Evolutionary conservation across 305 asterid genomes (phyloP).

Genomic region (Fraxinus paxiana): DNA sequence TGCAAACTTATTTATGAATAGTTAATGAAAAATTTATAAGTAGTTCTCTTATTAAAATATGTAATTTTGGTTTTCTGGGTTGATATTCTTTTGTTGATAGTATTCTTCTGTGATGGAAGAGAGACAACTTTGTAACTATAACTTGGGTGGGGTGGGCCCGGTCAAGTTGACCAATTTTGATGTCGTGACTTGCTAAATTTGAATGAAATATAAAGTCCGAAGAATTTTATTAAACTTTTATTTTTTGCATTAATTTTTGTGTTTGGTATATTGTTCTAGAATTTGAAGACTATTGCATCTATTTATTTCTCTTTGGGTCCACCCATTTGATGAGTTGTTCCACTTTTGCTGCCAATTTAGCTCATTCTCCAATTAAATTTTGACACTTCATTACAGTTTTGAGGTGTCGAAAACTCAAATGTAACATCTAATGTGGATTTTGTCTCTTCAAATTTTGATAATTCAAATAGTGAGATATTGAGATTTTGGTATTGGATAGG

Average conservation of each 20-base stretch:
- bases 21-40: neutral
- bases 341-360: neutral
- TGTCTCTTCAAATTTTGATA: neutral
- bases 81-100: neutral
- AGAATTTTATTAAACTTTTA: neutral
- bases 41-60: neutral
- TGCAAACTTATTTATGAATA: slow-evolving; percentile 9
- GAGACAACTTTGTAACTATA: neutral
- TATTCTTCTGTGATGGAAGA: neutral
- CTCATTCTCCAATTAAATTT: neutral
- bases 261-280: neutral
- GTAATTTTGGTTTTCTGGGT: neutral
- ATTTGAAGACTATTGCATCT: slow-evolving; percentile 11
- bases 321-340: neutral
- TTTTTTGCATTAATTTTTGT: neutral
- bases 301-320: neutral
- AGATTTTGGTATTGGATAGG: neutral
- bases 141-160: slow-evolving; percentile 26
- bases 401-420: neutral
- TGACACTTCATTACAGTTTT: neutral
- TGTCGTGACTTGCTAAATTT: slow-evolving; percentile 20
- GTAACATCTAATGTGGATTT: neutral
- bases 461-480: neutral
- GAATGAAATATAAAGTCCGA: slow-evolving; percentile 23
- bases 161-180: slow-evolving; percentile 49